Base-by-base conservation (phyloP, 2,329 filamentous ascomycete genomes). In the Trichoderma sp. region DNA sequence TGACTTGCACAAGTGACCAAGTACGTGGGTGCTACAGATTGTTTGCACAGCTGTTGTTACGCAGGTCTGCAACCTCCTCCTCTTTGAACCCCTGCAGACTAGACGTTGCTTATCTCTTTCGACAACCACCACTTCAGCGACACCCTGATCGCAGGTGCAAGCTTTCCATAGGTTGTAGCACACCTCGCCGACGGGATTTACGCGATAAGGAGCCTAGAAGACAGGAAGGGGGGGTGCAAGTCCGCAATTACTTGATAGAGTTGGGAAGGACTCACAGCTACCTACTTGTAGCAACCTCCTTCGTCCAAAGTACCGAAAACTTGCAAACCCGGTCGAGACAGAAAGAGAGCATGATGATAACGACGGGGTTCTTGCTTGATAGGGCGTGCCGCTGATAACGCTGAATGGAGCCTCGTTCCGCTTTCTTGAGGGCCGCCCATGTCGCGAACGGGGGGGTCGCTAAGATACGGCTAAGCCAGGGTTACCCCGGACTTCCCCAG, bases 401-500 rank as follows among this genome's bases (percentile, higher is more conserved):
- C 14, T 12, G 34, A 14, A 39, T 14, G 7, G 30, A 10, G 9
- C 12, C 34, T 39, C 12, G 34, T 39, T 39, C 48, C 43, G 24
- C 43, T 26, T 26, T 19, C 50, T 14, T 39, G 34, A 39, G 34
- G 34, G 34, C 34, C 3, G 21, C 21, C 34, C 34, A 39, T 39
- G 17, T 21, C n/a, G 21, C 5, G 17, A 44, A 43, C 62, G 24
- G 48, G 57, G 19, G 28, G n/a, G 28, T 43, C 51, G 39, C 45
- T 52, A 45, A 63, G 52, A 56, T 47, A 58, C 50, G 55, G 59
- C 59, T 57, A 51, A 34, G 47, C 54, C 55, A 59, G 55, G 54
- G 62, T 15, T 51, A 52, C 55, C 62, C 62, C 62, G 54, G 62
- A 52, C 62, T 64, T 64, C 62, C 62, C 62, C 62, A 64, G 62